phyloP scores from a whole-genome alignment of 2,329 filamentous ascomycete genomes.

The Aureobasidium vineae region DNA sequence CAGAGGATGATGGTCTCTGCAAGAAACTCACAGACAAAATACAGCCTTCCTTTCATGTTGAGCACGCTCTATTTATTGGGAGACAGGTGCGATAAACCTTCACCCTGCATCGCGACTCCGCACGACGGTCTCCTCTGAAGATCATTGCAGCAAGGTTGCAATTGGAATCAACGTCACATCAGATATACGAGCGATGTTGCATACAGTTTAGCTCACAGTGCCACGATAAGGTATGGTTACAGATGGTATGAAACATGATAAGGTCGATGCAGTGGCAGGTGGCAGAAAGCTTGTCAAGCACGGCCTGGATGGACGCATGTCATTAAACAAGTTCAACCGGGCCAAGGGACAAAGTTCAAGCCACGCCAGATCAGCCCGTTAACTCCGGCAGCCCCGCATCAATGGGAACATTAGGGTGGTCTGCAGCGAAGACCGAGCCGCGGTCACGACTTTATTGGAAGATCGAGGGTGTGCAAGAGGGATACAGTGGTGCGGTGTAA shows the following conservation, averaged over 20 bases:
- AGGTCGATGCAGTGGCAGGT: no score
- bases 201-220: not conserved
- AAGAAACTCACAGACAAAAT: not conserved
- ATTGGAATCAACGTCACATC: not conserved
- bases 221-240: not conserved
- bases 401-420: conserved; percentile 16
- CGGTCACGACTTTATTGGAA: not conserved
- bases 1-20: not conserved
- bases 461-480: not conserved
- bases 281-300: not conserved
- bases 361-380: not conserved
- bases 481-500: not conserved
- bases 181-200: not conserved
- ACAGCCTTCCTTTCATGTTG: not conserved
- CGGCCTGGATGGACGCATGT: not conserved
- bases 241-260: not conserved
- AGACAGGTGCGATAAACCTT: not conserved
- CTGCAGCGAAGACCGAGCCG: conserved; percentile 6
- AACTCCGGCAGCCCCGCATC: conserved; percentile 15
- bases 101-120: conserved; percentile 7
- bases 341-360: not conserved
- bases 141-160: not conserved
- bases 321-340: conserved; percentile 9
- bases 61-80: not conserved
- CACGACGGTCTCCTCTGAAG: not conserved